Percentiles rank a stretch among this genome's conserved stretches.
phyloP scores from a whole-genome alignment of 2,329 filamentous ascomycete genomes.

The Epichloe bromicola region DNA sequence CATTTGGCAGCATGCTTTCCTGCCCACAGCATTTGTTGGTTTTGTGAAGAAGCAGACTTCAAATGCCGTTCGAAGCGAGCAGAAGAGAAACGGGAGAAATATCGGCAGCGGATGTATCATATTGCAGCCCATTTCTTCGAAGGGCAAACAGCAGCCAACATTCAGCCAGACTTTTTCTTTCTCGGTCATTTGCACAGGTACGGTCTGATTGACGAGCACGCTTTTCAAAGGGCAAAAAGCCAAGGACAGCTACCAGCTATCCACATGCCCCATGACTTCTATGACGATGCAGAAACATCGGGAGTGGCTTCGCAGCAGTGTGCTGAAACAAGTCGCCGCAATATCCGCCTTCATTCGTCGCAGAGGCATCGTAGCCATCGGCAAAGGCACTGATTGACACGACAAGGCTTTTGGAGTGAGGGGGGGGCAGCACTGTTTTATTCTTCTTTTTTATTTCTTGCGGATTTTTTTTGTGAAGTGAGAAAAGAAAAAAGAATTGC shows the following conservation, averaged over 20 bases:
- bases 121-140: conserved; percentile 31
- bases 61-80: conserved; percentile 5
- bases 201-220: conserved; percentile 15
- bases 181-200: conserved; percentile 23
- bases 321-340: not conserved
- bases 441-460: not conserved
- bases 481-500: no score
- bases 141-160: conserved; percentile 11
- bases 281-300: not conserved
- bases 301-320: not conserved
- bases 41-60: conserved; percentile 29
- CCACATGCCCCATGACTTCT: not conserved
- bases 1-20: conserved; percentile 27
- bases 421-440: not conserved
- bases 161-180: conserved; percentile 28
- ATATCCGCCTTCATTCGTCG: not conserved
- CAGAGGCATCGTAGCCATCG: not conserved
- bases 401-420: not conserved
- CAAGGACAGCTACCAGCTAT: conserved; percentile 18
- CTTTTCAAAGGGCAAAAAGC: conserved; percentile 11
- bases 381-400: not conserved
- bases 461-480: not conserved
- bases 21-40: conserved; percentile 31
- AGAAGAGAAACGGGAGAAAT: conserved; percentile 14
- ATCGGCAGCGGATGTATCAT: conserved; percentile 33